Percentiles rank a stretch among this genome's conserved stretches.
Conservation (phyloP, 2,329 filamentous ascomycete genomes). For the Talaromyces sp. region DNA sequence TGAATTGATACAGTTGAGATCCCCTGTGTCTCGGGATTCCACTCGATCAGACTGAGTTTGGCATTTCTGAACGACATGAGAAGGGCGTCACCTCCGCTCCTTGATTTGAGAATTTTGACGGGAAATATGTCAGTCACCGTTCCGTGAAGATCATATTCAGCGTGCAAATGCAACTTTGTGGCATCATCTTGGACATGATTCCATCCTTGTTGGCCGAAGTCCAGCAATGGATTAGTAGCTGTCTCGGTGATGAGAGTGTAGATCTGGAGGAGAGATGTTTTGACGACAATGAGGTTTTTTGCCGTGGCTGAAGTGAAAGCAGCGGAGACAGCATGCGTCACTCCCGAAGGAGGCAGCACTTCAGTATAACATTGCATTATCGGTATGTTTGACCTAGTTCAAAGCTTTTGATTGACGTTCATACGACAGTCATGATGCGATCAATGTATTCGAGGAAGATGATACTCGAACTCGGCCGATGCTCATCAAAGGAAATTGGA, state of each 20-base stretch:
- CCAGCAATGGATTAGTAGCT: constrained; percentile 50
- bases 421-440: constrained; percentile 12
- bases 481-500: not conserved
- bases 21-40: constrained; percentile 75
- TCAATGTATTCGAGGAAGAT: not conserved
- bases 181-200: not conserved
- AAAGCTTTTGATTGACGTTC: constrained; percentile 6
- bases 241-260: constrained; percentile 67
- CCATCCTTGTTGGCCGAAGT: constrained; percentile 54
- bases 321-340: constrained; percentile 78
- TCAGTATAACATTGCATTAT: constrained; percentile 97
- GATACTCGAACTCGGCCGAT: not conserved
- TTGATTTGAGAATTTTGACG: constrained; percentile 67
- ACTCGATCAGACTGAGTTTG: constrained; percentile 88
- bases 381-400: not conserved
- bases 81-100: constrained; percentile 77
- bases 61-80: constrained; percentile 84
- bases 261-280: constrained; percentile 87
- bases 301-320: constrained; percentile 72
- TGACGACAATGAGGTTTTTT: constrained; percentile 84
- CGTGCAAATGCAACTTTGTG: constrained; percentile 76
- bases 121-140: constrained; percentile 78
- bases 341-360: constrained; percentile 87
- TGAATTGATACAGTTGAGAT: constrained; percentile 91
- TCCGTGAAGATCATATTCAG: constrained; percentile 78